These are phyloP conservation scores for Odonthalia washingtoniensis DNA, from an alignment of 31 red algal species.

Conservation along the genomic window DNA sequence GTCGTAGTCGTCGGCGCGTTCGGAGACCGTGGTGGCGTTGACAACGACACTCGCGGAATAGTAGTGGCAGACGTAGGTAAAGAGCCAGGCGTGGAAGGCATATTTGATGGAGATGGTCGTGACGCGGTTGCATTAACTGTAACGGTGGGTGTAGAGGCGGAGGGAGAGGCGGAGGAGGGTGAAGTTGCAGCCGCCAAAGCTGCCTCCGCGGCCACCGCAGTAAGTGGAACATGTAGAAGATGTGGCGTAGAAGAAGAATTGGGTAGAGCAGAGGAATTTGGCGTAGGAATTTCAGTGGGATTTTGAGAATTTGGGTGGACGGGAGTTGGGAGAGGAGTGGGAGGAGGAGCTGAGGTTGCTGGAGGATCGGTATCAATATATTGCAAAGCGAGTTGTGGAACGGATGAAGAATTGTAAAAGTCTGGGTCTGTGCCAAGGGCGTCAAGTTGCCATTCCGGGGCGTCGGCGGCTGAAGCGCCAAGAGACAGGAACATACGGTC, in stretches of 20 bases:
- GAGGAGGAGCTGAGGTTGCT: not conserved
- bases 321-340: not conserved
- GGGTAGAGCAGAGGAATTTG: too few relatives aligned
- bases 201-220: not conserved
- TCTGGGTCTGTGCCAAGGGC: conserved; percentile 39
- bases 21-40: conserved; percentile 13
- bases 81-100: not conserved
- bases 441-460: conserved; percentile 67
- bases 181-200: not conserved
- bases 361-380: not conserved
- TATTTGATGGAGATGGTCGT: not conserved
- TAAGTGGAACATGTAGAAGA: not conserved
- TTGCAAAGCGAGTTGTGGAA: not conserved
- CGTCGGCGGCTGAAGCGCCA: conserved; percentile 46
- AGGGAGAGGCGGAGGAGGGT: not conserved
- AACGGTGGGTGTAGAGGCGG: not conserved
- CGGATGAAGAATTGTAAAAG: not conserved
- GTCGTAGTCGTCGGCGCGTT: too few relatives aligned
- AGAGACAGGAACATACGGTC: conserved; percentile 71
- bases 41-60: not conserved
- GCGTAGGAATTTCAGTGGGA: not conserved
- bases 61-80: not conserved
- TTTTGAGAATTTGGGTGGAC: not conserved
- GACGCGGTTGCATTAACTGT: not conserved
- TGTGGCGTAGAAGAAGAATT: too few relatives aligned